These are phyloP conservation scores for Trichosporon coremiiforme DNA, from an alignment of 1,284 basidiomycete genomes.

Conservation along the genomic window DNA sequence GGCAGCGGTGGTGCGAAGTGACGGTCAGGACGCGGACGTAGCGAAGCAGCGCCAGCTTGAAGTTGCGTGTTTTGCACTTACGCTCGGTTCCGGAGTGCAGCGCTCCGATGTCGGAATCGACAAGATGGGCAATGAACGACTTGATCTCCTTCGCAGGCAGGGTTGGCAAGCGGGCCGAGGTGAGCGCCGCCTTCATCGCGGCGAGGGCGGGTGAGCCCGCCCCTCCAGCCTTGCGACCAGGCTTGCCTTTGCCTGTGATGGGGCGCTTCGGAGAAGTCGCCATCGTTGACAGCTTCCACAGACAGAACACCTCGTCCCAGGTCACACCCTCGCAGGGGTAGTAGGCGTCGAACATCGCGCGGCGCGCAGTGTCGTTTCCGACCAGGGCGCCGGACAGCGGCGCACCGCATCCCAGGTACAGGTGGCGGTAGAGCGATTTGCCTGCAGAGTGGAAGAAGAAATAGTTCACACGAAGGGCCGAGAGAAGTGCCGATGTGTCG, in stretches of 20 bases:
- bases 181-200: neutral
- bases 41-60: slow-evolving; percentile 15
- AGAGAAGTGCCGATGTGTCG: neutral
- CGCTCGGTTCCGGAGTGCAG: neutral
- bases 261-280: neutral
- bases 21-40: slow-evolving; percentile 20
- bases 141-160: neutral
- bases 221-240: neutral
- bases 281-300: neutral
- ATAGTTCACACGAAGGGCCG: neutral
- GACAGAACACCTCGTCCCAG: neutral
- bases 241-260: neutral
- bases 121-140: neutral
- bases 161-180: neutral
- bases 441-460: neutral
- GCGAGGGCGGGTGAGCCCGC: neutral
- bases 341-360: neutral
- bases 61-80: slow-evolving; percentile 8
- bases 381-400: neutral
- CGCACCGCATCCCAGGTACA: neutral
- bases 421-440: neutral
- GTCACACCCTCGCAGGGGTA: neutral
- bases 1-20: slow-evolving; percentile 17
- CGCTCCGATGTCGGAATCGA: neutral
- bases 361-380: neutral